These are phyloP conservation scores for Globisporangium abappressorium DNA, from an alignment of 352 stramenopile species.

Conservation along the genomic window DNA sequence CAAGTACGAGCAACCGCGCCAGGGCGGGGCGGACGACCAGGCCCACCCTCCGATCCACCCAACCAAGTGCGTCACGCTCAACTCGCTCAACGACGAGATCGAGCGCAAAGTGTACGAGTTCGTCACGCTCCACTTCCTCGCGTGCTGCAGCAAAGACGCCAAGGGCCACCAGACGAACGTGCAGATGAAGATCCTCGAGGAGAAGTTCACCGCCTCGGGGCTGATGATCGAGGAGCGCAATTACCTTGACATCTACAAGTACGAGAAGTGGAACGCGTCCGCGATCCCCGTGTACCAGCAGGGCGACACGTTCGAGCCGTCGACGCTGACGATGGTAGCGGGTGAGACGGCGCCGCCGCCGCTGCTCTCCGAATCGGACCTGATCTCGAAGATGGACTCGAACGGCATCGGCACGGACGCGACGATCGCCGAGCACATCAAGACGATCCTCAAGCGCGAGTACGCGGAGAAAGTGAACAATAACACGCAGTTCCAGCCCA, in stretches of 20 bases:
- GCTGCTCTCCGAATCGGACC: constrained; percentile 89
- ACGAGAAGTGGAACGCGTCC: constrained; percentile 89
- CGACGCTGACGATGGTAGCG: constrained; percentile 57
- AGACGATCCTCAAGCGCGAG: constrained; percentile 97
- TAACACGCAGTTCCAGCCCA: constrained; percentile 93
- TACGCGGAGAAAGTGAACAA: constrained; percentile 96
- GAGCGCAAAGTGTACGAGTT: constrained; percentile 98
- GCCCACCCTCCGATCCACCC: constrained; percentile 99
- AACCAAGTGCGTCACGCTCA: constrained; percentile 90
- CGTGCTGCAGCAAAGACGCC: constrained; percentile 96
- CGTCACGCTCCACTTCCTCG: constrained; percentile 97
- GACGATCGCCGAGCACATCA: constrained; percentile 98
- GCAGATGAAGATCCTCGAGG: constrained; percentile 82
- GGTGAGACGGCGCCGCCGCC: constrained; percentile 84
- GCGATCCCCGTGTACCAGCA: constrained; percentile 83
- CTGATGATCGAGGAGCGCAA: constrained; percentile 92
- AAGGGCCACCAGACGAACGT: constrained; percentile 87
- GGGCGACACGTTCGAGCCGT: constrained; percentile 75
- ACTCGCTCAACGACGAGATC: constrained; percentile 67
- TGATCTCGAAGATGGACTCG: constrained; percentile 94
- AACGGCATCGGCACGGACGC: constrained; percentile 95
- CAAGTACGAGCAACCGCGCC: constrained; percentile 84
- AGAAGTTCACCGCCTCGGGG: constrained; percentile 87
- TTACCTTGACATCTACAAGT: constrained; percentile 95
- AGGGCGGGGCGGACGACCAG: constrained; percentile 94